Conservation (phyloP, 345 rosid species). For the Euphorbia tirucalli region DNA sequence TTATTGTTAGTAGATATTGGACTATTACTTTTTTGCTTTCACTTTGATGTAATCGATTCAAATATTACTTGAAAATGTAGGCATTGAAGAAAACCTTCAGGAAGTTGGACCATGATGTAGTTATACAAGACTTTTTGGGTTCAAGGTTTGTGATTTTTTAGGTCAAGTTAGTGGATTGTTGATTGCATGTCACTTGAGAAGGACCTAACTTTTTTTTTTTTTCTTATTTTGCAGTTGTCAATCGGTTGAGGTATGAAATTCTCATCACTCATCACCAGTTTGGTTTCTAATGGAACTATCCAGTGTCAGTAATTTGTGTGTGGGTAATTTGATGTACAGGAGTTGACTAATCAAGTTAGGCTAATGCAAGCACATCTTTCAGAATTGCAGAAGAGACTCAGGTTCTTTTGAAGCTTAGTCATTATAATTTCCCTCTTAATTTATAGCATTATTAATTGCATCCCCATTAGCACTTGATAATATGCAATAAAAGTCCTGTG, state of each 20-base stretch:
- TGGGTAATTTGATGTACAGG: constrained; percentile 45
- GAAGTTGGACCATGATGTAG: constrained; percentile 90
- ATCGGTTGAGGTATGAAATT: constrained; percentile 62
- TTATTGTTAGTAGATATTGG: constrained; percentile 16
- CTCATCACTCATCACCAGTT: not conserved
- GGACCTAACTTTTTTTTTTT: constrained; percentile 27
- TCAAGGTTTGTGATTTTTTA: constrained; percentile 44
- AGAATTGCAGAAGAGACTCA: constrained; percentile 68
- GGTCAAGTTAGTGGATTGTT: constrained; percentile 10
- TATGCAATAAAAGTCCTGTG: not conserved
- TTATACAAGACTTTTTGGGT: constrained; percentile 76
- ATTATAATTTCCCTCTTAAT: constrained; percentile 13
- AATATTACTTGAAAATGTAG: constrained; percentile 42
- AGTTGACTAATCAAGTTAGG: constrained; percentile 59
- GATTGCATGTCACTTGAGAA: constrained; percentile 9
- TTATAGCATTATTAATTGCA: constrained; percentile 4
- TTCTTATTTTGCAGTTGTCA: constrained; percentile 51
- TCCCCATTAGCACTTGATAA: constrained; percentile 5
- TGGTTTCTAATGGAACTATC: constrained; percentile 4
- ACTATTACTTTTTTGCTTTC: not conserved
- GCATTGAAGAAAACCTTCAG: constrained; percentile 85
- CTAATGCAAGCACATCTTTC: constrained; percentile 54
- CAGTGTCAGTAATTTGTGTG: constrained; percentile 11
- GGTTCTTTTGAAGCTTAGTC: constrained; percentile 38
- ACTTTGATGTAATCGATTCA: constrained; percentile 18